Percentiles rank a stretch among this genome's conserved stretches.
Evolutionary conservation across 306 rosid species (phyloP).

Genomic region (Argentina anserina): DNA sequence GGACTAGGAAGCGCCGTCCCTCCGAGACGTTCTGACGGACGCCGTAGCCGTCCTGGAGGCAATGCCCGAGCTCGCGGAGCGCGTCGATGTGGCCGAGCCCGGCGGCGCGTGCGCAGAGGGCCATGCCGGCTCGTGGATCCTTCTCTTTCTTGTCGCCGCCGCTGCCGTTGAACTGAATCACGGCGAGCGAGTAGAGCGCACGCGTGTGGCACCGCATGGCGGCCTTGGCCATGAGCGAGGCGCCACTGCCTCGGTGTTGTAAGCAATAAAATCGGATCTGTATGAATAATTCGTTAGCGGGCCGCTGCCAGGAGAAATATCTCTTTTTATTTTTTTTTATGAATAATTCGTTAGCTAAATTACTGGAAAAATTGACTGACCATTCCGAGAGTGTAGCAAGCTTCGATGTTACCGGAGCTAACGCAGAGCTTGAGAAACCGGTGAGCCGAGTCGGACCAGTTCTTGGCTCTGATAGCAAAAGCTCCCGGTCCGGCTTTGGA

Average conservation of each 20-base stretch:
- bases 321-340: not conserved
- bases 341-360: not conserved
- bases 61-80: constrained; percentile 85
- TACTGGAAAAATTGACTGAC: constrained; percentile 36
- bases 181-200: constrained; percentile 78
- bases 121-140: constrained; percentile 70
- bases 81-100: constrained; percentile 72
- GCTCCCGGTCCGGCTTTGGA: constrained; percentile 53
- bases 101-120: constrained; percentile 73
- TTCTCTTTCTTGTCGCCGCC: constrained; percentile 61
- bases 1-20: constrained; percentile 62
- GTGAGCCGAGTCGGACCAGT: constrained; percentile 68
- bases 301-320: not conserved
- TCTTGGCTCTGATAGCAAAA: constrained; percentile 39
- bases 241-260: constrained; percentile 58
- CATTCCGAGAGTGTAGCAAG: constrained; percentile 89
- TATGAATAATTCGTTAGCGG: too few relatives aligned
- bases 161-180: constrained; percentile 92
- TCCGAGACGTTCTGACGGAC: constrained; percentile 42
- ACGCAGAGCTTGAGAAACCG: constrained; percentile 58
- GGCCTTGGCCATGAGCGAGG: constrained; percentile 72
- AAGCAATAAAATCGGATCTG: constrained; percentile 90
- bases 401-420: constrained; percentile 70
- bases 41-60: constrained; percentile 92
- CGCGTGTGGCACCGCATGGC: constrained; percentile 63